Evolutionary conservation across 345 rosid genomes (phyloP), one percentile per base, ranked within the genome.

Genomic region (Euphorbia pulcherrima): DNA sequence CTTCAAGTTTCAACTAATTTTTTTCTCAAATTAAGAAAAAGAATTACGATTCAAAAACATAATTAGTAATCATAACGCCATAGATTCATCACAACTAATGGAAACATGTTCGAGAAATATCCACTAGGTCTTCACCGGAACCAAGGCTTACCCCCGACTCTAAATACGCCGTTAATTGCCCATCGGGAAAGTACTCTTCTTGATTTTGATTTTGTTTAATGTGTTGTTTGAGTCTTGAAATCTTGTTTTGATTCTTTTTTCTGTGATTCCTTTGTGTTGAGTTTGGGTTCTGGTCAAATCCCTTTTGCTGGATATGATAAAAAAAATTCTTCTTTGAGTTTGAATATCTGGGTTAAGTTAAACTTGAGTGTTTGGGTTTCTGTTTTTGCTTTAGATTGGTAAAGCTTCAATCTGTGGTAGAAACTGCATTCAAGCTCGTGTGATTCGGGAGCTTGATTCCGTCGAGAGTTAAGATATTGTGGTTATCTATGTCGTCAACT

Each of bases 81-180:
- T n/a, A n/a, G n/a, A n/a, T n/a, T n/a, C n/a, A n/a, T n/a, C n/a
- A n/a, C n/a, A n/a, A n/a, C n/a, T n/a, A n/a, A n/a, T n/a, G n/a
- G n/a, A n/a, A n/a, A n/a, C n/a, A n/a, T n/a, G n/a, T n/a, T n/a
- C n/a, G n/a, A n/a, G n/a, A 84, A 27, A 90, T 97, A 70, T 94
- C 97, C 79, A 94, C 86, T 77, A 94, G 91, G 70, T 94, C 90
- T 77, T 94, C 99, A 6, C 97, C 96, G 0, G 97, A 88, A 55
- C 98, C 97, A 14, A 84, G 87, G 33, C 76, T 83, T 63, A 92
- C 90, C 70, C 98, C 93, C 18, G 98, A 92, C 33, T 80, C 97
- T 77, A 92, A 69, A 35, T 89, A 88, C 0, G 96, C 98, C 80
- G 87, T 80, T 18, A 92, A 74, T 79, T 88, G 92, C 18, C 90